These are phyloP conservation scores for Calamus simplicifolius DNA, from an alignment of 176 grass and related monocot genomes.

Conservation along the genomic window DNA sequence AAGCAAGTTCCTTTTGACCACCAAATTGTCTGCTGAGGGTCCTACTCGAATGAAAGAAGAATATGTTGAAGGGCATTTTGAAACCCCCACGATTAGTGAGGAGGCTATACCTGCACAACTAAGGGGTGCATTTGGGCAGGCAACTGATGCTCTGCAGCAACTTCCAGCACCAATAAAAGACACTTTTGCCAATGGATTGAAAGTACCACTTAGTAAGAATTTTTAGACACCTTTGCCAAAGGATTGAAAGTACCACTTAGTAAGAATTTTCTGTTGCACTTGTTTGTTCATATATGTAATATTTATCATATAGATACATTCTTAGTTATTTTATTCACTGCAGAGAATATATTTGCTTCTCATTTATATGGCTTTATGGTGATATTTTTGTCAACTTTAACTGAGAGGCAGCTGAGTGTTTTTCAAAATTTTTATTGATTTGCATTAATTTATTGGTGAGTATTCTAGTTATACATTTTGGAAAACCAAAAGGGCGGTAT, in stretches of 20 bases:
- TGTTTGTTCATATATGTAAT: neutral
- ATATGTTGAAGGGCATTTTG: constrained; percentile 58
- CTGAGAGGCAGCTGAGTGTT: no score
- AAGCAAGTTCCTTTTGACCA: constrained; percentile 75
- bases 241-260: constrained; percentile 84
- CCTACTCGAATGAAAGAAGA: constrained; percentile 93
- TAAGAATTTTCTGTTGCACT: constrained; percentile 26
- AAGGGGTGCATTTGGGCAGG: constrained; percentile 59
- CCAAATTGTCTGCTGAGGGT: constrained; percentile 73
- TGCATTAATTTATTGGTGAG: no score
- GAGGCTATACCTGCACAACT: constrained; percentile 77
- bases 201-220: constrained; percentile 76
- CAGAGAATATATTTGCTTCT: neutral
- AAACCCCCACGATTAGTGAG: constrained; percentile 61
- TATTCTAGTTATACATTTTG: no score
- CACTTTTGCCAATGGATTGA: constrained; percentile 70
- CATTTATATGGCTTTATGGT: no score
- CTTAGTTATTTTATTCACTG: neutral
- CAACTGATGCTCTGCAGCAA: constrained; percentile 58
- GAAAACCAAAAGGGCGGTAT: no score
- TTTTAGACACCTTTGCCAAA: constrained; percentile 43
- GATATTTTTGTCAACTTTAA: no score
- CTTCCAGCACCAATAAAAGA: constrained; percentile 72
- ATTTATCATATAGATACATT: neutral
- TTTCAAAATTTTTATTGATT: no score